Base-by-base conservation (phyloP, 192 early-diverging fungal species). In the Umbelopsis sp. region DNA sequence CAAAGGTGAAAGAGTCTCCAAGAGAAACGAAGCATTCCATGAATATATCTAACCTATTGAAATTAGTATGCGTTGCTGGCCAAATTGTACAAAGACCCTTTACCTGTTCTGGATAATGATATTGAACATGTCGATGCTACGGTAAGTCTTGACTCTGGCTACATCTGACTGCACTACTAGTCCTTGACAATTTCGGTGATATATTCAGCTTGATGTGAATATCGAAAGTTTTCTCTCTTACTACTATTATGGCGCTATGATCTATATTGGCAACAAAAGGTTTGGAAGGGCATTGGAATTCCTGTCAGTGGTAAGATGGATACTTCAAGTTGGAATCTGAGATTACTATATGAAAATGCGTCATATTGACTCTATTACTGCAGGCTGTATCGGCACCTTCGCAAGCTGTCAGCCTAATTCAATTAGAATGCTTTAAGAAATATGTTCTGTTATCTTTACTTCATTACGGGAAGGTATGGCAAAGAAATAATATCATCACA, bases 231-330 rank as follows among this genome's bases (percentile, higher is more conserved):
- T 88, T 78, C 74, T 94, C 14, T 78, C 90, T 25, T 92, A 94
- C 81, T 82, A 92, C 66, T 95, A 95, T 76, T 93, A 95, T 73
- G 91, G 88, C 59, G 90, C 85, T 17, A 86, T 94, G 77, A 66
- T 92, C n/a, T 90, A 85, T 68, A 83, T 88, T 25, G 88, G 84
- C 21, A 81, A 88, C 70, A 92, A 92, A 67, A 71, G 82, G 4
- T 91, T 82, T 77, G 85, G 85, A 17, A 74, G 83, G 26, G 91
- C 94, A 12, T 72, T 89, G 4, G 82, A 88, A 26, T 86, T 88
- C 32, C 86, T 93, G 54, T 76, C 70, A 29, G 22, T 89, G 82
- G 84, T 85, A 78, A 78, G 77, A 45, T 22, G 25, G 49, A 56
- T 25, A 25, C 9, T 52, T 20, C 26, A 47, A 47, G 16, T n/a